Evolutionary conservation across 208 protist species (phyloP), one percentile per base, ranked within the genome.

Genomic region (Acanthamoeba castellanii): DNA sequence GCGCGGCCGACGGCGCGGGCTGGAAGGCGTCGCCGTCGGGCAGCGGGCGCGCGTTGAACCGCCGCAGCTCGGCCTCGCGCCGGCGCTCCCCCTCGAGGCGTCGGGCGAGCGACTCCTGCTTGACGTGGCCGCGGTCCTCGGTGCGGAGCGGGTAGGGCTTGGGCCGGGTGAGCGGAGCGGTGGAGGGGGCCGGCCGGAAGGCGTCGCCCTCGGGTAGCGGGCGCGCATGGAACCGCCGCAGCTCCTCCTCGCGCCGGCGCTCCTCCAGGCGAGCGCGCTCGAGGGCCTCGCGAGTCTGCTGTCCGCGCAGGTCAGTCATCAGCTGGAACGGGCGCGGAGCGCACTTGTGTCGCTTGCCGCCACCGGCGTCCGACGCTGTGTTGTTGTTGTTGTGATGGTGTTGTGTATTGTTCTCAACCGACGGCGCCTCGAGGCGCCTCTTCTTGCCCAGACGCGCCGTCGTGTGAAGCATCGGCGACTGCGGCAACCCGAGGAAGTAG

Each of bases 81-180:
- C 18, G 1, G 18, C 22, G 13, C 50, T 93, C 66, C 68, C 82
- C 66, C 68, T 93, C 66, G n/a, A 68, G 47, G 9, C 25, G 37
- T 2, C 68, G 66, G 4, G 25, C 27, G 8, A 76, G 37, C 45
- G 32, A 3, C 18, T 52, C 89, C 42, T 45, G 37, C 66, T 82
- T 93, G 16, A 30, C 2, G 27, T 57, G 47, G 42, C 89, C 89
- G 47, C 89, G 61, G 14, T 93, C 42, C 9, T 93, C 89, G 20
- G 66, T 93, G 47, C 27, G 68, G 16, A 93, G 52, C 3, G 59
- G 89, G 66, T 61, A 93, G n/a, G 66, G 66, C 27, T 64, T 59
- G 20, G 89, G 89, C 18, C 57, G 14, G 14, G 89, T 93, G 68
- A 13, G 57, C 27, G 81, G 47, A 2, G 27, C 34, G 6, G 61